These are phyloP conservation scores for Rhynchosporium graminicola DNA, from an alignment of 2,329 filamentous ascomycete genomes.

Conservation along the genomic window DNA sequence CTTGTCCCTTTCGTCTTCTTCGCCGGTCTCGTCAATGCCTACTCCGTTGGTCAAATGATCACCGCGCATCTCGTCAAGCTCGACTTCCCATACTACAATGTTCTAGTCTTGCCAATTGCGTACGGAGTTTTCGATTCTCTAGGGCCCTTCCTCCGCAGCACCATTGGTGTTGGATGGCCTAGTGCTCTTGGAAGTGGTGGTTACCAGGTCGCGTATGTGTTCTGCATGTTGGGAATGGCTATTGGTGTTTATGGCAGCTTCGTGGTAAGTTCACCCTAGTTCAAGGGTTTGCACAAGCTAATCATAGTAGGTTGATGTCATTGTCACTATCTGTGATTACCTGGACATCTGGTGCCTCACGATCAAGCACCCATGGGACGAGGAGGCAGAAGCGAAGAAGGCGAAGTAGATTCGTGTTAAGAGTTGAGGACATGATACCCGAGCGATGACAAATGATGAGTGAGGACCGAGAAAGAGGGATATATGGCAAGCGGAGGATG, in stretches of 20 bases:
- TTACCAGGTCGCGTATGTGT: constrained; percentile 92
- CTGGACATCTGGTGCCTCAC: constrained; percentile 98
- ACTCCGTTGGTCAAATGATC: constrained; percentile 94
- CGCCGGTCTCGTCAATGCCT: constrained; percentile 87
- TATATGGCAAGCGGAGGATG: not conserved
- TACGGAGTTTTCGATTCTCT: constrained; percentile 79
- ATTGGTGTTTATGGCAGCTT: constrained; percentile 96
- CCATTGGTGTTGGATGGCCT: constrained; percentile 66
- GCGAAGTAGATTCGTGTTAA: constrained; percentile 22
- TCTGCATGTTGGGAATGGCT: constrained; percentile 80
- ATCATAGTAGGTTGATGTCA: constrained; percentile 71
- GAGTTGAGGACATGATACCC: constrained; percentile 6
- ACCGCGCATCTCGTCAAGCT: constrained; percentile 88
- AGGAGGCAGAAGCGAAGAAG: constrained; percentile 42
- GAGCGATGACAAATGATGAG: not conserved
- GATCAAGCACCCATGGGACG: constrained; percentile 77
- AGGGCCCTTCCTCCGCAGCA: constrained; percentile 66
- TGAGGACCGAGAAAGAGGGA: not conserved
- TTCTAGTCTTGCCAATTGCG: constrained; percentile 75
- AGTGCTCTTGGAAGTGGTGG: constrained; percentile 71
- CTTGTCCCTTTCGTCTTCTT: constrained; percentile 89
- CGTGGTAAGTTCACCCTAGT: constrained; percentile 54
- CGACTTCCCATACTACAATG: constrained; percentile 87
- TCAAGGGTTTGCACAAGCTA: constrained; percentile 14
- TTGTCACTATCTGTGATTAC: constrained; percentile 96